Evolutionary conservation across 352 stramenopile genomes (phyloP).

Genomic region (Phytopythium mirpurense): DNA sequence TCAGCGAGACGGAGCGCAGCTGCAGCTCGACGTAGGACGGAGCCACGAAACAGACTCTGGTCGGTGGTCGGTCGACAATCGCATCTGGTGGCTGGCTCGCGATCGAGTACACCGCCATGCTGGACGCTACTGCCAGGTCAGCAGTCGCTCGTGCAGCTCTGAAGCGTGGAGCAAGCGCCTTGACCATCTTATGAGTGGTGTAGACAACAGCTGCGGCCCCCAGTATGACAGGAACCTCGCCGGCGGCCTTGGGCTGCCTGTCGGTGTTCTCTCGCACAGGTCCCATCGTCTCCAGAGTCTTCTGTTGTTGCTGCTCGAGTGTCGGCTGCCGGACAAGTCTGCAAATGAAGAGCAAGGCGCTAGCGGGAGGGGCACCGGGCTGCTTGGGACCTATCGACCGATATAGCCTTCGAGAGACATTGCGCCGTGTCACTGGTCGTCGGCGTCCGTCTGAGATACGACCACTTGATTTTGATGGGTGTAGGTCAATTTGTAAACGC

Average conservation of each 20-base stretch:
- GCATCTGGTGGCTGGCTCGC: not conserved
- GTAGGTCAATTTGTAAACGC: not conserved
- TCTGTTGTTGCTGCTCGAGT: not conserved
- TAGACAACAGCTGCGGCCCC: not conserved
- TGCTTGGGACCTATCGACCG: slow-evolving; percentile 2
- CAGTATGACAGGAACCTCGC: not conserved
- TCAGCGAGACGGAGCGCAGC: not conserved
- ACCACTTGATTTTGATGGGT: not conserved
- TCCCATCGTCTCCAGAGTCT: not conserved
- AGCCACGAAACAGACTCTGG: not conserved
- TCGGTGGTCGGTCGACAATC: not conserved
- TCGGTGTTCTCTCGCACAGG: not conserved
- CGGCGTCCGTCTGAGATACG: slow-evolving; percentile 1
- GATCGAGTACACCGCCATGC: not conserved
- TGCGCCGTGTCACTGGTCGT: not conserved
- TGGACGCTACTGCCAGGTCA: not conserved
- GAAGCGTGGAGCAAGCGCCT: not conserved
- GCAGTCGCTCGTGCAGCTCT: not conserved
- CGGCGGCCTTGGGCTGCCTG: not conserved
- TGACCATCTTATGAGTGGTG: not conserved
- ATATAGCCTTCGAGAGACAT: not conserved
- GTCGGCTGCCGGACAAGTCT: not conserved
- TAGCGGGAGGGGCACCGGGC: not conserved
- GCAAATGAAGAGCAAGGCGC: not conserved
- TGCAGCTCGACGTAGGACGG: slow-evolving; percentile 2